Base-by-base conservation (phyloP, 1,284 basidiomycete species). In the Microbotryum violaceum region DNA sequence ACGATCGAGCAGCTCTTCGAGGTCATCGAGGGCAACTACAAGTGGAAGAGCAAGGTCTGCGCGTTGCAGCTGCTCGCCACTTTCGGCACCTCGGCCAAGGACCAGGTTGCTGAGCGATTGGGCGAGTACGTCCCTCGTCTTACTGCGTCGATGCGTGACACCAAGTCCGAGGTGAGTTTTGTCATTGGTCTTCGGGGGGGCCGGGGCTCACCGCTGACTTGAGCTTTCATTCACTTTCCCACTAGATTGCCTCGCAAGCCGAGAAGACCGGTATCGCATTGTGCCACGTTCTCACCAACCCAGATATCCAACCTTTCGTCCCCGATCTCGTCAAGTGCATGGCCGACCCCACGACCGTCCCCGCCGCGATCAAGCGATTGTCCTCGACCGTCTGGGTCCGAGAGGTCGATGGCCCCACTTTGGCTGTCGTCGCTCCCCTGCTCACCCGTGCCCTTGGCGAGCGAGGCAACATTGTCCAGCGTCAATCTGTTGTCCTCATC, bases 11-110 rank as follows among this genome's bases (percentile, higher is more conserved):
- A 79, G 6, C 81, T 97, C 33, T 86, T 88, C 74, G 79, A 78
- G 45, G 83, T 89, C 60, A 77, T 97, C 37, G 86, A 89, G 57
- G 83, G 82, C 57, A 69, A 73, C 57, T 90, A 89, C 58, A 97
- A 97, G 77, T 98, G 94, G 94, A 84, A 88, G 71, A 86, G 88
- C 65, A 97, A 98, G 80, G 87, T 94, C 18, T 91, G 89, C n/a
- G 89, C 87, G 1, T 78, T 97, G 56, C 93, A 97, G 74, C 67
- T 77, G 20, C 67, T 78, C 50, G 53, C 64, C 47, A 70, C 68
- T 57, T 71, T 73, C 48, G 69, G 66, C 20, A 57, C 68, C 23
- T 63, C 67, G 12, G 84, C 89, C 5, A 84, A 83, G 71, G 89
- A 92, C 66, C 84, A 85, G 71, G 86, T 97, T 58, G 92, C 91